Evolutionary conservation across 805 yeast species (phyloP).

Genomic region (Pichia occidentalis): DNA sequence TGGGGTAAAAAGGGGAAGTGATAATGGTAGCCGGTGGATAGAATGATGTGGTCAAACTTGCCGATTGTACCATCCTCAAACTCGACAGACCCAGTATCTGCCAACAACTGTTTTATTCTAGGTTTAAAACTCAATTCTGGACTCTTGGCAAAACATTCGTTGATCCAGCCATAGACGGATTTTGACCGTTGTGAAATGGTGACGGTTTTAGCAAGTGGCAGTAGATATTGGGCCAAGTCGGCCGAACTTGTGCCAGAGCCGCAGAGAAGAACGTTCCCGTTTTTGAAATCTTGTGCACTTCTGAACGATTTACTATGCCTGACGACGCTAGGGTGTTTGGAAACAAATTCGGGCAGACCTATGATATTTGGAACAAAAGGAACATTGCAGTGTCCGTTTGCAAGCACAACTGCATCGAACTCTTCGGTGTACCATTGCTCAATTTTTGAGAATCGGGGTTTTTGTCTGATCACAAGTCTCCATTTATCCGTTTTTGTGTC

Average conservation of each 20-base stretch:
- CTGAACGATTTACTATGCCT: conserved; percentile 53
- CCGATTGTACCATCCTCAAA: conserved; percentile 31
- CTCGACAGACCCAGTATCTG: conserved; percentile 17
- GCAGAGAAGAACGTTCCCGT: conserved; percentile 35
- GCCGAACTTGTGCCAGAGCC: conserved; percentile 40
- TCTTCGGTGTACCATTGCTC: conserved; percentile 38
- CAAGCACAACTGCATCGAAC: conserved; percentile 56
- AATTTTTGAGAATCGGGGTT: conserved; percentile 8
- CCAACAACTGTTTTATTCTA: conserved; percentile 15
- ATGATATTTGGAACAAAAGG: conserved; percentile 51
- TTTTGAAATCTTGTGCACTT: conserved; percentile 35
- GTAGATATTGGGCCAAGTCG: conserved; percentile 36
- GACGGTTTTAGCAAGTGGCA: conserved; percentile 17
- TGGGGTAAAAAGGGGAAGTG: conserved; percentile 35
- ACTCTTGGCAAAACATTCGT: conserved; percentile 12
- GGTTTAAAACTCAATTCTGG: conserved; percentile 17
- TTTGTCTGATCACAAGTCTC: conserved; percentile 14
- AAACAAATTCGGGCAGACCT: conserved; percentile 19
- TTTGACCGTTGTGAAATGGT: conserved; percentile 19
- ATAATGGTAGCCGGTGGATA: conserved; percentile 48
- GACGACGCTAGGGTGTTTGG: conserved; percentile 37
- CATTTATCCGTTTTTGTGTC: conserved; percentile 30
- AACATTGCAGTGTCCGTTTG: conserved; percentile 51
- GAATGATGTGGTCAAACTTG: conserved; percentile 34
- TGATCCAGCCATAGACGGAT: conserved; percentile 20